These are phyloP conservation scores for Steccherinum ochraceum DNA, from an alignment of 768 basidiomycete species.

Conservation along the genomic window DNA sequence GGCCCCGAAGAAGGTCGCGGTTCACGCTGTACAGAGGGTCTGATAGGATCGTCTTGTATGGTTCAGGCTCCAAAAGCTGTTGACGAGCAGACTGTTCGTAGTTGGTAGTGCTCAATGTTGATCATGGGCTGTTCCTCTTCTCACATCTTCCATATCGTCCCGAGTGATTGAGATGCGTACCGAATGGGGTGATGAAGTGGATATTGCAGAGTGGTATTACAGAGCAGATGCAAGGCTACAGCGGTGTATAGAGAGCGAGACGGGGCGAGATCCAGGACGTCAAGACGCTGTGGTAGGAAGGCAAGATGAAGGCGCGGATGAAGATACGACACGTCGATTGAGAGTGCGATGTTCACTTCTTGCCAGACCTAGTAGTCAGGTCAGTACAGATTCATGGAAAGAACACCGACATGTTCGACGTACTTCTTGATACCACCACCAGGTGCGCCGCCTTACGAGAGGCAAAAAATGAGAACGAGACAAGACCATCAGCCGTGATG, in stretches of 20 bases:
- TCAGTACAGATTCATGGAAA: too few relatives aligned
- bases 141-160: too few relatives aligned
- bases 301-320: not conserved
- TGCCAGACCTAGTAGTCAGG: slow-evolving; percentile 46
- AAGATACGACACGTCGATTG: not conserved
- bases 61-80: not conserved
- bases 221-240: not conserved
- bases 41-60: not conserved
- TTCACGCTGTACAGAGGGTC: not conserved
- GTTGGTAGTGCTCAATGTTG: not conserved
- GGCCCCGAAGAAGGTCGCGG: slow-evolving; percentile 16
- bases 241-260: not conserved
- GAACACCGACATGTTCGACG: too few relatives aligned
- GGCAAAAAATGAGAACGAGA: not conserved
- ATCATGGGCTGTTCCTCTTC: not conserved
- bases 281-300: not conserved
- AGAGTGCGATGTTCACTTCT: slow-evolving; percentile 42
- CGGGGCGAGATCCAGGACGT: not conserved
- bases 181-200: too few relatives aligned
- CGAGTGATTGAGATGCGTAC: too few relatives aligned
- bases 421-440: slow-evolving; percentile 87
- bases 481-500: slow-evolving; percentile 1
- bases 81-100: not conserved
- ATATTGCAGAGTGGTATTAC: not conserved
- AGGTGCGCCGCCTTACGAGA: slow-evolving; percentile 52